A percentile compares a stretch with the other conserved stretches of the same genome.
These are phyloP conservation scores for Moricandia arvensis DNA, from an alignment of 345 rosid genomes.

Conservation along the genomic window DNA sequence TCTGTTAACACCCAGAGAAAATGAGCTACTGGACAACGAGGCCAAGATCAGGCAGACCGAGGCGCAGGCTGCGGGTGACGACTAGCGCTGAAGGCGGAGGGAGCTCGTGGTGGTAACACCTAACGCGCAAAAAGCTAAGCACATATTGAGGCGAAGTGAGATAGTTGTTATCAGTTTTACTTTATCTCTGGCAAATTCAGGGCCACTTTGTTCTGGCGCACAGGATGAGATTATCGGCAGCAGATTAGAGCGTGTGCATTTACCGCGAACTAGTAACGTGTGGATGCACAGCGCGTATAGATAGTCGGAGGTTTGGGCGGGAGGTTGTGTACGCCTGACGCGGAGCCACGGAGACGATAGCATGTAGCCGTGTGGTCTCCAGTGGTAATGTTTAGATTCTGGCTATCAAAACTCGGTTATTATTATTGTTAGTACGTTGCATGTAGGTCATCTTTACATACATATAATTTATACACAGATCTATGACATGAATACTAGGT, in stretches of 20 bases:
- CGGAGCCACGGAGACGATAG: conserved; percentile 54
- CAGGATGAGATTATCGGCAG: conserved; percentile 49
- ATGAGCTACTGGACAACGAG: too few relatives aligned
- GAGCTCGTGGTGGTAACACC: conserved; percentile 53
- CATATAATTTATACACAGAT: too few relatives aligned
- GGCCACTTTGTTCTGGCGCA: conserved; percentile 31
- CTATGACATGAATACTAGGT: not conserved
- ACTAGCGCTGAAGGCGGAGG: too few relatives aligned
- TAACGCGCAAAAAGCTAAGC: conserved; percentile 44
- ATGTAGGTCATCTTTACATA: not conserved
- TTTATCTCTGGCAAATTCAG: conserved; percentile 39
- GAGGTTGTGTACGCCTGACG: conserved; percentile 45
- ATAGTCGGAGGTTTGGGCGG: conserved; percentile 55
- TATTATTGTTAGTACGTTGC: not conserved
- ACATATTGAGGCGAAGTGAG: conserved; percentile 47
- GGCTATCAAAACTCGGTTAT: not conserved
- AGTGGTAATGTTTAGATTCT: conserved; percentile 28
- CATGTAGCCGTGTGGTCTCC: conserved; percentile 50
- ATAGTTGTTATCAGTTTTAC: conserved; percentile 43
- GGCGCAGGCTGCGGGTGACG: too few relatives aligned
- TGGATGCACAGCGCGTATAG: conserved; percentile 65
- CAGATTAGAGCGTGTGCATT: conserved; percentile 52
- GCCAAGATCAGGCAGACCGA: too few relatives aligned
- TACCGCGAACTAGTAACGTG: conserved; percentile 48
- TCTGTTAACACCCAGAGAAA: too few relatives aligned